Base-by-base conservation (phyloP, 225 moss, liverwort and hornwort genomes). In the Polytrichum commune region DNA sequence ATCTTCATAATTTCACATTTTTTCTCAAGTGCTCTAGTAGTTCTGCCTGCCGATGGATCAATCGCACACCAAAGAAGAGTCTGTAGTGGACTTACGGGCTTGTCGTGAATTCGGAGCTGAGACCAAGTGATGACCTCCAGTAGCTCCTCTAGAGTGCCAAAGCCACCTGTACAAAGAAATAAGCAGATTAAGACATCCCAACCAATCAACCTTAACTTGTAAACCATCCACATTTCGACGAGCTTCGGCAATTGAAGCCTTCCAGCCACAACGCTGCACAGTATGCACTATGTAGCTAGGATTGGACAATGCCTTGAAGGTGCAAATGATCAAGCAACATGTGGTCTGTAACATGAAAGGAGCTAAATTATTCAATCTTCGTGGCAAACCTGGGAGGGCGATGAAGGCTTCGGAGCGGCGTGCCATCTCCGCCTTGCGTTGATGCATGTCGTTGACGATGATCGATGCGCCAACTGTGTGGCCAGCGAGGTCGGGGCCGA, bases 41-140 rank as follows among this genome's bases (percentile, higher is more conserved):
- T 19, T 23, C 7, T 60, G n/a, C n/a, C 10, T 23, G 60, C 60
- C n/a, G 60, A 60, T 7, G 2, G 25, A 23, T 23, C 60, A 6
- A 63, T 8, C 27, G 19, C 7, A 63, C 9, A 8, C 5, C 33
- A 65, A 65, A 29, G n/a, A 18, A 35, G 5, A 10, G 0, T 10
- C 6, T 28, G 8, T 13, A n/a, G 19, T 13, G 7, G 27, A 27
- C 68, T 0, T 85, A 90, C 97, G 85, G 97, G 94, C 79, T 98
- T 98, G 53, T 86, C 90, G 69, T 98, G 97, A 46, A 94, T 95
- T 53, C 97, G 94, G 58, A 98, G 88, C 60, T 91, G 97, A 29
- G 90, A 90, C 97, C 97, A 94, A 0, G 97, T 94, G 6, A 98
- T 95, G 30, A 98, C 93, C 75, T 98, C 97, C 13, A 95, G 82